These are phyloP conservation scores for Calendula officinalis DNA, from an alignment of 129 eudicot species.

Conservation along the genomic window DNA sequence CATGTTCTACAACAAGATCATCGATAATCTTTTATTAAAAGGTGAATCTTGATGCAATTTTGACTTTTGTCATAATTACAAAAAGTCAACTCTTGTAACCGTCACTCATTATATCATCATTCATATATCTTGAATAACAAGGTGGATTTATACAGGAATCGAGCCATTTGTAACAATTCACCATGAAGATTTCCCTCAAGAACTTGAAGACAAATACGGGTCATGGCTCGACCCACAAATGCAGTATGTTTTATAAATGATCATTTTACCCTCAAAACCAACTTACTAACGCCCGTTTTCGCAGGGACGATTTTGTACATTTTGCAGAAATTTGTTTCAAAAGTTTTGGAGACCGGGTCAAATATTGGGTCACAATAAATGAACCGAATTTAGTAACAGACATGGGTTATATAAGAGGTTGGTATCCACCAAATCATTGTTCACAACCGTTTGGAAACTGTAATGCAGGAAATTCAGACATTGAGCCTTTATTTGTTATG, in stretches of 20 bases:
- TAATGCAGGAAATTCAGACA: conserved; percentile 60
- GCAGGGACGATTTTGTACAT: conserved; percentile 77
- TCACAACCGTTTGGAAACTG: conserved; percentile 81
- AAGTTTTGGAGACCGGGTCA: conserved; percentile 80
- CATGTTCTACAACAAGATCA: conserved; percentile 54
- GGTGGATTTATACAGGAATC: conserved; percentile 42
- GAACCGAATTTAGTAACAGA: conserved; percentile 61
- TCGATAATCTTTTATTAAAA: conserved; percentile 54
- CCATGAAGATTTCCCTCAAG: conserved; percentile 76
- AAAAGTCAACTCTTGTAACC: too few species aligned
- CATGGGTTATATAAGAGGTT: conserved; percentile 40
- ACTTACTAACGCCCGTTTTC: conserved; percentile 8
- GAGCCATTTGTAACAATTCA: conserved; percentile 75
- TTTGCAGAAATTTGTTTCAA: conserved; percentile 72
- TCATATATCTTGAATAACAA: conserved; percentile 7
- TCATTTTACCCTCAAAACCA: neutral
- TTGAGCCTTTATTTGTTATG: conserved; percentile 64
- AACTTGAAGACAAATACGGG: conserved; percentile 62
- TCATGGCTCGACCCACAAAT: conserved; percentile 71
- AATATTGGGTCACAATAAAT: conserved; percentile 76
- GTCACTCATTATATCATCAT: too few species aligned
- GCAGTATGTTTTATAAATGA: conserved; percentile 51
- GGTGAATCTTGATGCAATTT: conserved; percentile 42
- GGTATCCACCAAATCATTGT: conserved; percentile 67
- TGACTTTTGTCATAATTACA: neutral